phyloP scores from a whole-genome alignment of 306 rosid species.

The Nissolia schottii region DNA sequence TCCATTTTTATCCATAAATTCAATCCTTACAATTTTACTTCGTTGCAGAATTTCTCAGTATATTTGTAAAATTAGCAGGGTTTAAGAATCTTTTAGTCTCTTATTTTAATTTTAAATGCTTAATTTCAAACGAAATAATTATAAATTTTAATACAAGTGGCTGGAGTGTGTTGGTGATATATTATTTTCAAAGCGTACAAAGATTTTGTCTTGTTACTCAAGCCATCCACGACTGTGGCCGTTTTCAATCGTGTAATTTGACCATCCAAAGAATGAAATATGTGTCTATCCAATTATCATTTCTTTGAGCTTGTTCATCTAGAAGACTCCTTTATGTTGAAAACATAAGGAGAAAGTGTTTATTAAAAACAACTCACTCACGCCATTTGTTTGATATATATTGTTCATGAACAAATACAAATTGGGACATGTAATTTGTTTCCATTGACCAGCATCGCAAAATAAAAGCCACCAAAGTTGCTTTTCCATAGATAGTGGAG shows the following conservation, averaged over 20 bases:
- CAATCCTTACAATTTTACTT: too few species aligned
- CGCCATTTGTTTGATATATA: background rate
- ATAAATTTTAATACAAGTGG: too few species aligned
- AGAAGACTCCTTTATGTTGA: background rate
- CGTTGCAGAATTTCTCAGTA: too few species aligned
- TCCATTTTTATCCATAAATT: too few species aligned
- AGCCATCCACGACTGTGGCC: background rate
- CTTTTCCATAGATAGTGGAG: slow-evolving; percentile 7
- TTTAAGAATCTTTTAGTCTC: too few species aligned
- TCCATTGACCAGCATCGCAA: background rate
- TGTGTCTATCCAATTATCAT: background rate
- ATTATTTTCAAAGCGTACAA: too few species aligned
- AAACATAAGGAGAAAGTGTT: background rate
- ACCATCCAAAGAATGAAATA: background rate
- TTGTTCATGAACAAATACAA: background rate
- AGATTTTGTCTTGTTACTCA: too few species aligned
- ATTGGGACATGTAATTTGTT: background rate
- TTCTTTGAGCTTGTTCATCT: background rate
- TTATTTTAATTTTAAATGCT: too few species aligned
- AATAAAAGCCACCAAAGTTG: background rate
- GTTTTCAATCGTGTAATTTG: background rate
- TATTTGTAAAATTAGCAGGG: too few species aligned
- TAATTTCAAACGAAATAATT: too few species aligned
- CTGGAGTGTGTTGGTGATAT: too few species aligned
- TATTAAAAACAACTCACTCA: background rate